A percentile compares a stretch with the other conserved stretches of the same genome.
phyloP scores from a whole-genome alignment of 2,329 filamentous ascomycete genomes.

The Biscogniauxia sp. region DNA sequence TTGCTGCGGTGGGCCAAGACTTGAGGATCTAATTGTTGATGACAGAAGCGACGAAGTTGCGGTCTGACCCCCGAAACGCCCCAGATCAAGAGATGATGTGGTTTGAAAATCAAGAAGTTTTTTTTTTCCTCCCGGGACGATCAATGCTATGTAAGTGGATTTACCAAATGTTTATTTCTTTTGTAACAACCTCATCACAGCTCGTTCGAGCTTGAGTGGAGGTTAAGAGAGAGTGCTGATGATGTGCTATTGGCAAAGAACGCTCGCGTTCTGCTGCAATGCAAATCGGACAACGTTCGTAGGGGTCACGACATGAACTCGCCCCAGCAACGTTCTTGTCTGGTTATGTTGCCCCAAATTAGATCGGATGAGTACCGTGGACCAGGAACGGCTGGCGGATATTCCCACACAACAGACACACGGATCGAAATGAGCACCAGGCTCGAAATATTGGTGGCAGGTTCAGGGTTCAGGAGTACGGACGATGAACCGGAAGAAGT shows the following conservation, averaged over 20 bases:
- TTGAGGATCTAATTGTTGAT: background rate
- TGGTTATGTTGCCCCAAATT: slow-evolving; percentile 1
- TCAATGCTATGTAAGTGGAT: slow-evolving; percentile 12
- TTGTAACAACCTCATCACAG: slow-evolving; percentile 9
- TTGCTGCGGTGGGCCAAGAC: slow-evolving; percentile 1
- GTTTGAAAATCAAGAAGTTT: background rate
- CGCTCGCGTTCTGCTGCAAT: slow-evolving; percentile 1
- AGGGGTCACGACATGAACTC: slow-evolving; percentile 7
- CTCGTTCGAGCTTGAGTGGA: slow-evolving; percentile 10
- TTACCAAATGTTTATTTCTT: slow-evolving; percentile 8
- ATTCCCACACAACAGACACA: slow-evolving; percentile 1
- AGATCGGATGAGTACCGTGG: slow-evolving; percentile 7
- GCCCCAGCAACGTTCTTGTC: slow-evolving; percentile 3
- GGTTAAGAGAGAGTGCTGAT: slow-evolving; percentile 4
- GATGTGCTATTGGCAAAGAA: slow-evolving; percentile 5
- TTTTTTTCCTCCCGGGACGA: background rate
- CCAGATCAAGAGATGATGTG: background rate
- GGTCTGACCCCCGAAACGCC: slow-evolving; percentile 1
- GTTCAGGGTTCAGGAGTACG: background rate
- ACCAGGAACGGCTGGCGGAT: slow-evolving; percentile 6
- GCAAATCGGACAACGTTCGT: slow-evolving; percentile 2
- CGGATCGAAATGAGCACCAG: background rate
- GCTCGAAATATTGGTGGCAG: background rate
- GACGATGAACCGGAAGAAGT: slow-evolving; percentile 1
- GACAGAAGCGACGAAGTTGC: slow-evolving; percentile 3